Conservation (phyloP, 768 basidiomycete species). For the Hygrophorus pudorinus region DNA sequence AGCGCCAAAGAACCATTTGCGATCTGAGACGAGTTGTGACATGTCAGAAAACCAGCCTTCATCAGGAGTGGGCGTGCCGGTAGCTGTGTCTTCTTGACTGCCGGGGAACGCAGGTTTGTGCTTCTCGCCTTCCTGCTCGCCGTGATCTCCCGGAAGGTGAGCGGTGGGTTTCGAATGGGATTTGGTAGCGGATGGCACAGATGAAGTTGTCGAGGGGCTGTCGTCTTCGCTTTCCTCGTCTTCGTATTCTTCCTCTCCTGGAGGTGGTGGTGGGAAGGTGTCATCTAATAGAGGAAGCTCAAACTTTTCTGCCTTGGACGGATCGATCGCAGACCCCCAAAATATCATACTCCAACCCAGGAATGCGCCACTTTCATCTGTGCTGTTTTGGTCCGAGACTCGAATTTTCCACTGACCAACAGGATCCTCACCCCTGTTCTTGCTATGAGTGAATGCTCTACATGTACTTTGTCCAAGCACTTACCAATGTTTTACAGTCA, state of each 20-base stretch:
- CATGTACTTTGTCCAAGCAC: conserved; percentile 12
- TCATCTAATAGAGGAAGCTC: conserved; percentile 42
- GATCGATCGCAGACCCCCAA: conserved; percentile 83
- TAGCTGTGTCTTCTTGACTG: conserved; percentile 13
- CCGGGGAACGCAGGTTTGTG: conserved; percentile 60
- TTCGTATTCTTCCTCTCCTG: too few relatives aligned
- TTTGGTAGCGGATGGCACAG: conserved; percentile 38
- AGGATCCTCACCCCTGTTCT: conserved; percentile 80
- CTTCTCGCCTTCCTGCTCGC: conserved; percentile 69
- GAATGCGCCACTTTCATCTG: conserved; percentile 53
- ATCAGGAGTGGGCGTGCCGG: conserved; percentile 53
- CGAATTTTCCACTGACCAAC: conserved; percentile 84
- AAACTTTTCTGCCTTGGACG: conserved; percentile 52
- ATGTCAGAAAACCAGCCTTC: conserved; percentile 82
- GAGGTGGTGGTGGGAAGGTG: conserved; percentile 37
- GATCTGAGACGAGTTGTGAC: conserved; percentile 58
- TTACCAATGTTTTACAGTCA: conserved; percentile 96
- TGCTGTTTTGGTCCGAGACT: conserved; percentile 72
- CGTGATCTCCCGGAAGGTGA: conserved; percentile 82
- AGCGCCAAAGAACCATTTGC: conserved; percentile 88
- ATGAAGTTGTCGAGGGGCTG: conserved; percentile 25
- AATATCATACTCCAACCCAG: conserved; percentile 88
- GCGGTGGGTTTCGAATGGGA: conserved; percentile 77
- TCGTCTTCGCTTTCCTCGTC: too few relatives aligned
- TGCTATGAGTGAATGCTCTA: conserved; percentile 11